phyloP scores from a whole-genome alignment of 495 filamentous ascomycete genomes.

The Penicillium desertorum region DNA sequence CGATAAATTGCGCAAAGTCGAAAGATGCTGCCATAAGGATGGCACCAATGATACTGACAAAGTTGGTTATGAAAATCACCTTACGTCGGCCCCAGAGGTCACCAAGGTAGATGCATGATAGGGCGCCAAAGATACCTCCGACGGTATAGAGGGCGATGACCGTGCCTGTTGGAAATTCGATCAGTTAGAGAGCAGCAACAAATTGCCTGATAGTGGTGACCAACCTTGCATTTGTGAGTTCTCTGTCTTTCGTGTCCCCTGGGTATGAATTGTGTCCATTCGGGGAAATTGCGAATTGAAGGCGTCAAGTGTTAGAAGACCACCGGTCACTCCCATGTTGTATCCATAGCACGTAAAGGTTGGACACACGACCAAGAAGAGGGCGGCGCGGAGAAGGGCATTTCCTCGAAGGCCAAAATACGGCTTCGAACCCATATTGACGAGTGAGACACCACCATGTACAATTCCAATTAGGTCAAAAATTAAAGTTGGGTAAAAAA shows the following conservation, averaged over 20 bases:
- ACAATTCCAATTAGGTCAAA: no score
- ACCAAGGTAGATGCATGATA: slow-evolving; percentile 33
- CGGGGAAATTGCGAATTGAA: slow-evolving; percentile 50
- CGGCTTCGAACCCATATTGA: slow-evolving; percentile 25
- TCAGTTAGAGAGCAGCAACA: background rate
- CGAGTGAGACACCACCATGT: no score
- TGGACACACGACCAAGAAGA: slow-evolving; percentile 43
- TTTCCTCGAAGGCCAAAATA: slow-evolving; percentile 40
- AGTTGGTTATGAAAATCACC: slow-evolving; percentile 31
- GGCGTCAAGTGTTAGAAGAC: slow-evolving; percentile 38
- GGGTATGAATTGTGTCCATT: slow-evolving; percentile 52
- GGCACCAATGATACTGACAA: slow-evolving; percentile 34
- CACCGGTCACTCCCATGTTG: slow-evolving; percentile 50
- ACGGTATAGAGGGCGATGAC: slow-evolving; percentile 36
- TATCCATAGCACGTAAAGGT: slow-evolving; percentile 54
- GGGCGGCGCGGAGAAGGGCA: slow-evolving; percentile 35
- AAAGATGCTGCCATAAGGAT: slow-evolving; percentile 44
- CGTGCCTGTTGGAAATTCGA: slow-evolving; percentile 18
- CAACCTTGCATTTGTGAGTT: slow-evolving; percentile 46
- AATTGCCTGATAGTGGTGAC: background rate
- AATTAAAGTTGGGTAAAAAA: no score
- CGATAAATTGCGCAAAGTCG: slow-evolving; percentile 36
- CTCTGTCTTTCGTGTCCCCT: slow-evolving; percentile 28
- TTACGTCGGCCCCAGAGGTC: slow-evolving; percentile 32
- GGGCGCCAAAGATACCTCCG: slow-evolving; percentile 33